These are phyloP conservation scores for Aspergillus panamensis DNA, from an alignment of 495 filamentous ascomycete species.

Conservation along the genomic window DNA sequence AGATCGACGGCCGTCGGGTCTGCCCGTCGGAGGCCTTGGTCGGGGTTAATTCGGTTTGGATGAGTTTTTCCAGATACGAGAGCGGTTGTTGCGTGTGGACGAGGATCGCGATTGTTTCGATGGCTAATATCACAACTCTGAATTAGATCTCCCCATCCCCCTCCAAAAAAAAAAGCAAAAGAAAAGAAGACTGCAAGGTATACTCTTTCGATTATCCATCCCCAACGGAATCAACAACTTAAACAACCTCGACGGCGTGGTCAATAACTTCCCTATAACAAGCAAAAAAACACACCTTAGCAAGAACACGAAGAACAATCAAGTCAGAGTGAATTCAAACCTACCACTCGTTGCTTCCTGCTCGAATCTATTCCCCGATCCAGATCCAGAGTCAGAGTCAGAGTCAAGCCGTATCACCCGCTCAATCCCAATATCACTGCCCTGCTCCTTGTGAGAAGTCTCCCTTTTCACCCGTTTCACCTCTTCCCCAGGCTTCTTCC, in stretches of 20 bases:
- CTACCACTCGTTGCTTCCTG: constrained; percentile 64
- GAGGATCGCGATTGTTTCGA: constrained; percentile 82
- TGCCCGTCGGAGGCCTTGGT: constrained; percentile 56
- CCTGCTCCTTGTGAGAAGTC: not conserved
- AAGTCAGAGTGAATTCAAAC: not conserved
- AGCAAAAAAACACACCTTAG: not conserved
- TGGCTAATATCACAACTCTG: constrained; percentile 38
- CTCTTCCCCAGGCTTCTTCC: not conserved
- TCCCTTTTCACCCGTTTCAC: not conserved
- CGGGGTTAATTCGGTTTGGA: constrained; percentile 81
- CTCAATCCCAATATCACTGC: too few species aligned
- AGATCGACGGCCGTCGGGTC: constrained; percentile 66
- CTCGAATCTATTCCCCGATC: constrained; percentile 19
- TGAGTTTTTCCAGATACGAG: constrained; percentile 85
- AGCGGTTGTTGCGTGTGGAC: constrained; percentile 91
- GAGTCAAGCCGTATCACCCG: too few species aligned
- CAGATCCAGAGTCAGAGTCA: too few species aligned
- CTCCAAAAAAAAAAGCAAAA: constrained; percentile 7
- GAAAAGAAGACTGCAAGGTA: constrained; percentile 29
- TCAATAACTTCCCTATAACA: constrained; percentile 86
- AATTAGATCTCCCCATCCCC: not conserved
- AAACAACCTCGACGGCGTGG: constrained; percentile 83
- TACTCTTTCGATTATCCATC: constrained; percentile 49
- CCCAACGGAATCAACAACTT: constrained; percentile 85
- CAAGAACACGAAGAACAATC: not conserved